Conservation (phyloP, 2,329 filamentous ascomycete genomes). For the Emergomyces pasteurianus region DNA sequence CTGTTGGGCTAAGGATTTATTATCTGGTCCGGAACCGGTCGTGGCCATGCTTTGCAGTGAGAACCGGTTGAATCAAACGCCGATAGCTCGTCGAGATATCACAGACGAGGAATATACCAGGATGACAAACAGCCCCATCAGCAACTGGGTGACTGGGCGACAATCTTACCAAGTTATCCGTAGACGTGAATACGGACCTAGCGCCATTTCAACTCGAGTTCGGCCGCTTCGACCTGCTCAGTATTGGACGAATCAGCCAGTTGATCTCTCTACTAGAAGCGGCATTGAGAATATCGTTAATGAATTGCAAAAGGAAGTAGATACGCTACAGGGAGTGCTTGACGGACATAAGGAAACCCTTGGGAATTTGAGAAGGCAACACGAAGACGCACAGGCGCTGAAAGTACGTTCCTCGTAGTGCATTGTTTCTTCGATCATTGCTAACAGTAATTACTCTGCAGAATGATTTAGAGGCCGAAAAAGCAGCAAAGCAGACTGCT, state of each 20-base stretch:
- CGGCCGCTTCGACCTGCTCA: slow-evolving; percentile 48
- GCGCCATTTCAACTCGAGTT: slow-evolving; percentile 58
- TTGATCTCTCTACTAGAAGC: slow-evolving; percentile 49
- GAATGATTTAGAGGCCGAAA: slow-evolving; percentile 41
- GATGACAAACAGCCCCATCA: slow-evolving; percentile 49
- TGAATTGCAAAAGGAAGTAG: slow-evolving; percentile 32
- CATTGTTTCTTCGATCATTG: background rate
- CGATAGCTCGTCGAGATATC: slow-evolving; percentile 52
- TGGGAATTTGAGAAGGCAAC: slow-evolving; percentile 13
- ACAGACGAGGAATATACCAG: slow-evolving; percentile 54
- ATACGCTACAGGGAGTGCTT: slow-evolving; percentile 18
- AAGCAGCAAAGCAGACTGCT: slow-evolving; percentile 55
- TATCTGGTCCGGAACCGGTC: slow-evolving; percentile 71
- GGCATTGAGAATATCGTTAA: slow-evolving; percentile 44
- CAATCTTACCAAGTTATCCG: slow-evolving; percentile 54
- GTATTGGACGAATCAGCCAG: slow-evolving; percentile 66
- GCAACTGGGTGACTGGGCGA: slow-evolving; percentile 57
- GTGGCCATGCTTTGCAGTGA: slow-evolving; percentile 78
- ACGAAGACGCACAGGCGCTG: slow-evolving; percentile 22
- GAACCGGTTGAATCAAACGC: slow-evolving; percentile 55
- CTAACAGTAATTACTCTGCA: slow-evolving; percentile 12
- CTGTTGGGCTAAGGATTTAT: slow-evolving; percentile 64
- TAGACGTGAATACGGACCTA: slow-evolving; percentile 67
- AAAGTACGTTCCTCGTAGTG: slow-evolving; percentile 28
- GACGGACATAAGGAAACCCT: slow-evolving; percentile 20